Evolutionary conservation across 176 grass and related monocot genomes (phyloP), one percentile per base, ranked within the genome.

Genomic region (Bromus sterilis): DNA sequence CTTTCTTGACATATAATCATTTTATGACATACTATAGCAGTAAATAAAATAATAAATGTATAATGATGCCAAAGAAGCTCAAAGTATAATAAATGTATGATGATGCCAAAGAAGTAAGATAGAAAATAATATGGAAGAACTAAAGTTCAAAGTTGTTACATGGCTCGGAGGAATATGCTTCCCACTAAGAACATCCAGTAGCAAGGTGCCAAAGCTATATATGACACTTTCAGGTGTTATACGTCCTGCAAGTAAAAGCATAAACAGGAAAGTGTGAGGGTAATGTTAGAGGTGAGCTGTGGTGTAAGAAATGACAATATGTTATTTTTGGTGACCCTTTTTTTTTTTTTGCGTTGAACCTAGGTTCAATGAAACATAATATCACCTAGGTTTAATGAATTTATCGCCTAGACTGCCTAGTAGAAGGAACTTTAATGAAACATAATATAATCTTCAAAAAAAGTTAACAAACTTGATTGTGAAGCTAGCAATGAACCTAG

Each of bases 131-230:
- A 21, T 33, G 36, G 30, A 56, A 83, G 11, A 78, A 57, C 29
- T 67, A 88, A 73, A 80, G 75, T 14, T 86, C 44, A 67, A 76
- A 56, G 56, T 39, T 12, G 3, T 92, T 91, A 98, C 96, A 91
- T 95, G 96, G 66, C 96, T 98, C 76, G 96, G 96, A 86, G 96
- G 96, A 66, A 98, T 95, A 84, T 98, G 96, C 78, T 98, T 98
- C 40, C 96, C 96, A 80, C 96, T 98, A 81, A 98, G 90, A 84
- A 98, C 96, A 20, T 98, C 96, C 71, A 98, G 80, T 36, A 98
- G 87, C 80, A 98, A 84, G 64, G 96, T 95, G 10, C 96, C 96
- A 89, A 95, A 98, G 83, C 95, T 98, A 80, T 95, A 95, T 74
- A 87, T 98, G 64, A 98, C 92, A 76, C 92, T 98, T 94, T 98